Evolutionary conservation across 805 yeast species (phyloP), one percentile per base, ranked within the genome.

Genomic region (Lachancea nothofagi): DNA sequence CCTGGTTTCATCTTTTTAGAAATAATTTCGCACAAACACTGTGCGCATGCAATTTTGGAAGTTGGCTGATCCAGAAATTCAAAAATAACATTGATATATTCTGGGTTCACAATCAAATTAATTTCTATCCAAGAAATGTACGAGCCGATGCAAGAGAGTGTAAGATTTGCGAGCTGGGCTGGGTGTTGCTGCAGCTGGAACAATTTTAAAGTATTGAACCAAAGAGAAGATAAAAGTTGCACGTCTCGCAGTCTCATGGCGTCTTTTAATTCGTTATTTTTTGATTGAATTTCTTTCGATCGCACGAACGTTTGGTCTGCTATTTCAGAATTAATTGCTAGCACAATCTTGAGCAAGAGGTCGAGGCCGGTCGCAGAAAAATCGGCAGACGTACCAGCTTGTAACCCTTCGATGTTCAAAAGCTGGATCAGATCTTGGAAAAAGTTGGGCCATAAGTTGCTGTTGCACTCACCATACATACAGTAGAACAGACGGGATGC

Each of bases 51-150:
- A 37, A 74, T 67, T 43, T 80, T 74, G 37, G 76, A 74, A 17
- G 60, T 62, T 4, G 62, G 61, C 42, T 59, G 62, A 39, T 69
- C 70, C 46, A 87, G 67, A 53, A 73, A 80, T 43, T 71, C 74
- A 53, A 77, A 80, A 33, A 87, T 71, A 26, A 74, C 55, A 20
- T 69, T 62, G 51, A 85, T 65, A 49, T 75, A 79, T 17, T 74
- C 74, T 14, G 48, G 47, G 26, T 46, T 49, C 22, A 88, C 71
- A 40, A 90, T 77, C 50, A 86, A 67, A 40, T 80, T 69, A 45
- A 89, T 79, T 57, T 86, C 94, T 59, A 89, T 86, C 98, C 99
- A 93, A 18, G 89, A 80, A 18, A 88, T 83, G 73, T 83, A 93
- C 9, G 78, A 77, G 8, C 97, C 97, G 41, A 93, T 76, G 40